Evolutionary conservation across 495 filamentous ascomycete genomes (phyloP).

Genomic region (Penicillium canescens): DNA sequence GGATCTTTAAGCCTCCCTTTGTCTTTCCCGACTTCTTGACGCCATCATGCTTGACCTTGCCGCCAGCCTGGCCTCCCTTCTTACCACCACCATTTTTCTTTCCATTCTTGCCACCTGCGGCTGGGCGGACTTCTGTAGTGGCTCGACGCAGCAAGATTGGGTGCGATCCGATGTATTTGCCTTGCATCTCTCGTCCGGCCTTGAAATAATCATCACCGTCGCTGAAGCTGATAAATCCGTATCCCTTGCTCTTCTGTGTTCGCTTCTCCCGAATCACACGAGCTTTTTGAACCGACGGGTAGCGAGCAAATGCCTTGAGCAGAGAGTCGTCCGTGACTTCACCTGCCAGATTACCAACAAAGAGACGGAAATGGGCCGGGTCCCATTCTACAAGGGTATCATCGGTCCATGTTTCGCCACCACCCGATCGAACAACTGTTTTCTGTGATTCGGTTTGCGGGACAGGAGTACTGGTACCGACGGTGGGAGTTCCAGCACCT

Average conservation of each 20-base stretch:
- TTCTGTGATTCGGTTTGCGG: constrained; percentile 48
- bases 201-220: constrained; percentile 95
- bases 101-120: constrained; percentile 46
- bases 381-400: constrained; percentile 90
- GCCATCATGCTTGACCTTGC: constrained; percentile 58
- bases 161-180: constrained; percentile 98
- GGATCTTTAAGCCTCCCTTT: constrained; percentile 72
- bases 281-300: constrained; percentile 85
- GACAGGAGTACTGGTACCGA: constrained; percentile 41
- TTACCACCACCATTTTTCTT: constrained; percentile 43
- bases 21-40: constrained; percentile 80
- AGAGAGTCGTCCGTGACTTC: constrained; percentile 97
- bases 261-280: constrained; percentile 95
- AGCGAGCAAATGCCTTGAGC: constrained; percentile 88
- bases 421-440: constrained; percentile 83
- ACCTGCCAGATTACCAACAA: constrained; percentile 96
- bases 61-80: constrained; percentile 28
- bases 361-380: constrained; percentile 89
- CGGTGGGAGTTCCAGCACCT: constrained; percentile 31
- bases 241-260: constrained; percentile 92
- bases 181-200: constrained; percentile 95
- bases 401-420: constrained; percentile 89
- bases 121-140: constrained; percentile 84
- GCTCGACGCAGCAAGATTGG: constrained; percentile 82
- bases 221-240: constrained; percentile 93